Evolutionary conservation across 768 basidiomycete species (phyloP), one percentile per base, ranked within the genome.

Genomic region (Auricularia auricula-judae): DNA sequence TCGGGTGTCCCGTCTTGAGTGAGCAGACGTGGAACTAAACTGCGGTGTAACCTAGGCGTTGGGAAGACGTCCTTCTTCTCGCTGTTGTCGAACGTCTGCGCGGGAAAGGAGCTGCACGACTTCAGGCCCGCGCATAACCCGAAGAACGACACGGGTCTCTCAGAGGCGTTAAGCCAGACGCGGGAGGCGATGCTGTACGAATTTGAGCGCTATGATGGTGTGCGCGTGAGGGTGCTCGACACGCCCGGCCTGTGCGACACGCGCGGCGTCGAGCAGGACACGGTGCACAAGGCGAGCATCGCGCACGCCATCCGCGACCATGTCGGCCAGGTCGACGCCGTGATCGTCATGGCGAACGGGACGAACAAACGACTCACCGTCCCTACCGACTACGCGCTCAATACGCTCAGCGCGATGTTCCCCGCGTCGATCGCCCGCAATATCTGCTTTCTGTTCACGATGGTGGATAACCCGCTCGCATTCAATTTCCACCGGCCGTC

Each of bases 1-100:
- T 7, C 39, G 39, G 39, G 39, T 14, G 2, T 7, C 39, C 8
- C 39, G 39, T 7, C 39, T 42, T 42, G 39, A 42, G 29, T 29
- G 2, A 0, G 29, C 29, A 29, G 29, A 29, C 29, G 29, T 29
- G 8, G 39, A 14, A 42, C 39, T 42, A 42, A 42, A 7, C 7
- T 42, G 29, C 29, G 29, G 0, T 42, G 8, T 7, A 0, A 42
- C 12, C 12, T 12, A 42, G 39, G 97, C n/a, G 98, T 97, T 0
- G 97, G 97, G 12, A 99, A 99, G 76, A 98, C 97, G 0, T 95
- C 94, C 62, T 83, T 86, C 21, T 84, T 99, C 16, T 90, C 93
- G 2, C 86, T 97, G 70, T 80, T 98, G 33, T 88, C 97, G 11
- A 59, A 59, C 29, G 56, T 59, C 23, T 35, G 23, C 23, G 56